Base-by-base conservation (phyloP, 192 early-diverging fungal genomes). In the Backusella psychrophila region DNA sequence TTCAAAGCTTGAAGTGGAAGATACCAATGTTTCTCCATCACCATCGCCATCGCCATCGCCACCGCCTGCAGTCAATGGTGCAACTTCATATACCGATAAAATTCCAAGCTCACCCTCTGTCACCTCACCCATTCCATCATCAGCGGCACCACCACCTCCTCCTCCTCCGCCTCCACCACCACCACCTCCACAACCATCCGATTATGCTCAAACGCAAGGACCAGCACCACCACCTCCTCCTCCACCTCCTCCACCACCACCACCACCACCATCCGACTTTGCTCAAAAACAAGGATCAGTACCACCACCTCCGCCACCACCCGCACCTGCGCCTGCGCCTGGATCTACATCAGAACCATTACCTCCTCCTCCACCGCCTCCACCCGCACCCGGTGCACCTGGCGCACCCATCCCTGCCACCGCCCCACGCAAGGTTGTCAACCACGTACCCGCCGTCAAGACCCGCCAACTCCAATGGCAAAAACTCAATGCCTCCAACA, bases 391-490 rank as follows among this genome's bases (percentile, higher is more conserved):
- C 3, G 26, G 15, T 2, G 39, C 70, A 21, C 39, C 69, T 33
- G 69, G 6, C 8, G 36, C 21, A 29, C 42, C 70, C 4, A 41
- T 2, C 19, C 34, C 66, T 0, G 15, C 46, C 3, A 44, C 38
- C 1, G 34, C 72, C 4, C 52, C 49, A 31, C 80, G 80, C 15
- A 81, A 77, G 49, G 44, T 44, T 26, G 26, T 69, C 44, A 82
- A 71, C 21, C 79, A 74, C 41, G 33, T 77, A 6, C 77, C 76
- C 53, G 78, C 29, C 21, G 74, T 77, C 19, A 81, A 69, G 69
- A 78, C 46, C 17, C 77, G 80, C 29, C 76, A 73, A 49, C 72
- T 81, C 0, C 80, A 81, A 66, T 81, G 80, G 80, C 80, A 81
- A 56, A 81, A 81, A 38, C 17, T 81, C 1, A 81, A 81, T 29